Percentiles rank a stretch among this genome's conserved stretches.
Conservation (phyloP, 1,284 basidiomycete genomes). For the Somion occarium region DNA sequence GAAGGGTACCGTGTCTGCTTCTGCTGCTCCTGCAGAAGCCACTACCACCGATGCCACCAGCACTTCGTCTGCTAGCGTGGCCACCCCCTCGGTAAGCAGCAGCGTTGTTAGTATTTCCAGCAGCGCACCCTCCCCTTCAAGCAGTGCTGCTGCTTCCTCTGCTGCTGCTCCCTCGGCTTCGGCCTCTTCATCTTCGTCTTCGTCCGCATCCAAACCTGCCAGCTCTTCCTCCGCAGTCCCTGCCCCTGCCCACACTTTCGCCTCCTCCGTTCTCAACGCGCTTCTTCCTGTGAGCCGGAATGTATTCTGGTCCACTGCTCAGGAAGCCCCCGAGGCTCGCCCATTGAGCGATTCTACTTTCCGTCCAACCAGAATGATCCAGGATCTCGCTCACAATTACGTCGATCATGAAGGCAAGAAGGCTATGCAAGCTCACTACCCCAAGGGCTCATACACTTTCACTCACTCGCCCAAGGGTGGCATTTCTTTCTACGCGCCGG, state of each 20-base stretch:
- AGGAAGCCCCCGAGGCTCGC: slow-evolving; percentile 1
- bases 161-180: neutral
- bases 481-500: slow-evolving; percentile 57
- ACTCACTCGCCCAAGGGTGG: slow-evolving; percentile 48
- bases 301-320: slow-evolving; percentile 11
- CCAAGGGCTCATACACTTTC: slow-evolving; percentile 54
- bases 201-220: neutral
- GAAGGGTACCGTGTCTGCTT: neutral
- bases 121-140: neutral
- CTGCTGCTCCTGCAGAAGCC: neutral
- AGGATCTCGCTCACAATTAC: slow-evolving; percentile 35
- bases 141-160: neutral
- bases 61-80: neutral
- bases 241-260: neutral
- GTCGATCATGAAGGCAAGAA: slow-evolving; percentile 40
- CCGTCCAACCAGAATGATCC: slow-evolving; percentile 34
- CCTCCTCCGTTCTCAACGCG: slow-evolving; percentile 1
- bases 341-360: slow-evolving; percentile 41
- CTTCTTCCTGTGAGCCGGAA: slow-evolving; percentile 3
- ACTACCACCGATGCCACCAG: neutral
- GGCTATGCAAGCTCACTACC: slow-evolving; percentile 52
- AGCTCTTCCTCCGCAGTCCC: slow-evolving; percentile 5
- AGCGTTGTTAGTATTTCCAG: neutral
- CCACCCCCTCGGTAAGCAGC: neutral
- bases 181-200: slow-evolving; percentile 3